Evolutionary conservation across 805 yeast species (phyloP), one percentile per base, ranked within the genome.

Genomic region (Ogataea nonfermentans): DNA sequence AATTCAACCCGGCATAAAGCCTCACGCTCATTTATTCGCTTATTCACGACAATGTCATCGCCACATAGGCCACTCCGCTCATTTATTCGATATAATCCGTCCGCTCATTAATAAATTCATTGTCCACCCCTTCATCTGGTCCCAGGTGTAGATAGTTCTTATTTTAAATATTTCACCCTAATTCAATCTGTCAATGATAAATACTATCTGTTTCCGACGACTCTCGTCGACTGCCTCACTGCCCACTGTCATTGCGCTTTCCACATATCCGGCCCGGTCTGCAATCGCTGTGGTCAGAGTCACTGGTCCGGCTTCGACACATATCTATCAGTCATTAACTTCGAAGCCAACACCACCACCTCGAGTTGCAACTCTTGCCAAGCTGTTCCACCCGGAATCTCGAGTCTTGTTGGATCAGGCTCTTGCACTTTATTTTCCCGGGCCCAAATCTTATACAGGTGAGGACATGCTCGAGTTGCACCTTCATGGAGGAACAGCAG

Each of bases 401-500:
- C 37, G 59, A 7, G 35, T 51, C 2, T 50, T 90, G 2, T 61
- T 93, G 7, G 99, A 93, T 62, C 84, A 86, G 45, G 86, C 96
- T 0, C 61, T 93, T 13, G 67, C 82, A 0, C 53, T 89, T 1
- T 81, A 65, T 53, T 90, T 91, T 62, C 59, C 75, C 12, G 74
- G 73, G 2, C 97, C 97, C 1, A 66, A 71, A 10, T 81, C 96
- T 0, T 93, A 81, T 54, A 93, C 98, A 0, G 99, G 99, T 1
- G 98, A 93, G 59, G 96, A 91, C 51, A 52, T 84, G 17, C 66
- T 90, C 8, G 99, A 93, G 54, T 59, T 93, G n/a, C 97, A 93
- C 55, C 62, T 86, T 2, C 99, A 93, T 61, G 99, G 99, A 3
- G 97, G 98, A 4, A 78, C 74, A 9, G 96, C 98, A 0, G 87